A percentile compares a stretch with the other conserved stretches of the same genome.
phyloP scores from a whole-genome alignment of 495 filamentous ascomycete species.

The Hypoxylon trugodes region DNA sequence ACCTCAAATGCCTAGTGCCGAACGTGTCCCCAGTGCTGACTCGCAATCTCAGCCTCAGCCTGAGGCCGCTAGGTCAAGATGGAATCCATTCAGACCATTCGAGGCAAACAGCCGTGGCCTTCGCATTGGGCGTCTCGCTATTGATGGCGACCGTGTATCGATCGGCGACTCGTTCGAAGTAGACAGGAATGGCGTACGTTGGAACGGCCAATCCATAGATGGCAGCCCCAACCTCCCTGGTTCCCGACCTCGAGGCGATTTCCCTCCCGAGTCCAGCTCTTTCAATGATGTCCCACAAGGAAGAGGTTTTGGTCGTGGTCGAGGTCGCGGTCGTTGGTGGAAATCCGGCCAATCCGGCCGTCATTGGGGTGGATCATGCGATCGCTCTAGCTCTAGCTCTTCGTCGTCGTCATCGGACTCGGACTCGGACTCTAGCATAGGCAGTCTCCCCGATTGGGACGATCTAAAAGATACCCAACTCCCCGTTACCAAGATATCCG shows the following conservation, averaged over 20 bases:
- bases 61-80: constrained; percentile 20
- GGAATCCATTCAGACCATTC: constrained; percentile 36
- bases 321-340: constrained; percentile 17
- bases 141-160: constrained; percentile 50
- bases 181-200: constrained; percentile 52
- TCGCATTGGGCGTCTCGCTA: constrained; percentile 45
- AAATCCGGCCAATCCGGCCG: neutral
- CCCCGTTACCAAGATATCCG: constrained; percentile 44
- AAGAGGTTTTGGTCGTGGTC: constrained; percentile 13
- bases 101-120: constrained; percentile 34
- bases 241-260: neutral
- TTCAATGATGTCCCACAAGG: neutral
- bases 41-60: constrained; percentile 12
- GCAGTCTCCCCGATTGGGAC: constrained; percentile 57
- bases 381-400: constrained; percentile 27
- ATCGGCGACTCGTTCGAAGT: constrained; percentile 51
- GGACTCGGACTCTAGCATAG: constrained; percentile 50
- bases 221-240: neutral
- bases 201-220: constrained; percentile 14
- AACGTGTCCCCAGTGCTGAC: neutral
- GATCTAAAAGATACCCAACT: constrained; percentile 54
- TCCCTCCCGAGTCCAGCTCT: neutral
- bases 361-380: constrained; percentile 5
- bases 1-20: neutral
- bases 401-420: constrained; percentile 41